Base-by-base conservation (phyloP, 176 grass and related monocot genomes). In the Eleusine indica region DNA sequence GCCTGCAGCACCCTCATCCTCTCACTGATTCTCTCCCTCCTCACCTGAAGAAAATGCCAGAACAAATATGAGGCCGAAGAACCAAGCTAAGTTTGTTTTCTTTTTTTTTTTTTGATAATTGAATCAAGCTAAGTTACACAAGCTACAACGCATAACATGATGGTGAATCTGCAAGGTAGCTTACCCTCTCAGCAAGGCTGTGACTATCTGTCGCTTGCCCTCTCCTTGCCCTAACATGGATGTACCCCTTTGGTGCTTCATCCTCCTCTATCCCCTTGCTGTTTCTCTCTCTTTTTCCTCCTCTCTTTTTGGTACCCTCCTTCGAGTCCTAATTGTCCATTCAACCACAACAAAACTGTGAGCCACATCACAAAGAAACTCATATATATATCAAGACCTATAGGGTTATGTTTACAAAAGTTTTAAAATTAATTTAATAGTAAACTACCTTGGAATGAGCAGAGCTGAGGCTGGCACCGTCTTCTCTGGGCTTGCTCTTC, bases 211-310 rank as follows among this genome's bases (percentile, higher is more conserved):
- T 98, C 22, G 96, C 93, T 80, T 98, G 93, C 9, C 96, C 96
- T 91, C 96, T 98, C 87, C 91, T 93, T 80, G 96, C 96, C 77
- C 96, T 95, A 39, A 98, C 96, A 90, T 98, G 96, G 71, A 98
- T 95, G 84, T 88, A 98, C n/a, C 93, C 96, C 80, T 82, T 82
- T n/a, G 88, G 86, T 40, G 82, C 73, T 52, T 89, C 86, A 51
- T 87, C 86, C 53, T 85, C 81, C 41, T 78, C 88, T 57, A 72
- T 70, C 58, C 84, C 82, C 30, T 83, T 74, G 73, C 17, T 81
- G 80, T 70, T 77, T 65, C 82, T 90, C 60, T 82, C 82, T 51
- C 80, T 91, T 57, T 76, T 97, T 25, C 68, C 78, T 84, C 88
- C 88, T 76, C 72, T 94, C 68, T 58, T 89, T 77, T 72, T 97